A percentile compares a stretch with the other conserved stretches of the same genome.
Conservation (phyloP, 2,329 filamentous ascomycete genomes). For the Colletotrichum euphorbiae region DNA sequence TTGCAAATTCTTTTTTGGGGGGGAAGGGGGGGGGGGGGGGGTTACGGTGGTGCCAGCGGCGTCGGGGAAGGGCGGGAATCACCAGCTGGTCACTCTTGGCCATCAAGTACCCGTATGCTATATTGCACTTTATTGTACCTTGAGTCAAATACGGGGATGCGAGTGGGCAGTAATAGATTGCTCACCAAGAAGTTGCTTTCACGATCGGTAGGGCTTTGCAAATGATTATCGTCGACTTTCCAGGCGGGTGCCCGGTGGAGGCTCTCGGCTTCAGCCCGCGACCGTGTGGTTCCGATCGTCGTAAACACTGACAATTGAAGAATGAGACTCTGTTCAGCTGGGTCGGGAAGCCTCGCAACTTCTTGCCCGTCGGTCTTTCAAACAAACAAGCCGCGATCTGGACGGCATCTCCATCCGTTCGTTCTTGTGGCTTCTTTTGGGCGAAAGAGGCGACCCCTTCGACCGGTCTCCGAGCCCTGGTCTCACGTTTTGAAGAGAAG, state of each 20-base stretch:
- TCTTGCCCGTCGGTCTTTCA: conserved; percentile 4
- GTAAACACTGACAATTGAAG: neutral
- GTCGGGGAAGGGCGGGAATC: neutral
- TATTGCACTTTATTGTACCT: neutral
- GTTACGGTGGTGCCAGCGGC: conserved; percentile 8
- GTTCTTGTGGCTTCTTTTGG: conserved; percentile 19
- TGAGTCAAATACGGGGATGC: conserved; percentile 24
- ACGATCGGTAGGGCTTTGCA: conserved; percentile 25
- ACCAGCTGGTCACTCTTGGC: conserved; percentile 1
- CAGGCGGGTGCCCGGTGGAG: neutral
- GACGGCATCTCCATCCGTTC: neutral
- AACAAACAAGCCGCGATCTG: conserved; percentile 14
- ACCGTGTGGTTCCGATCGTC: conserved; percentile 27
- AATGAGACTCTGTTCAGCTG: conserved; percentile 14
- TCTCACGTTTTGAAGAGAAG: conserved; percentile 4
- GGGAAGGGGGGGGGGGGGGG: too few relatives aligned
- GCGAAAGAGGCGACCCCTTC: conserved; percentile 20
- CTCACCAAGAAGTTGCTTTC: conserved; percentile 14
- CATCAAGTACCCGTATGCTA: conserved; percentile 31
- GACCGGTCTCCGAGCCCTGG: conserved; percentile 21
- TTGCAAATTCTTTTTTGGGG: neutral
- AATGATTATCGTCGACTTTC: neutral
- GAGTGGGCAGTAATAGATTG: conserved; percentile 21
- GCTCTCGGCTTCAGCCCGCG: conserved; percentile 5
- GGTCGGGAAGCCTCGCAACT: neutral